A percentile compares a stretch with the other conserved stretches of the same genome.
phyloP scores from a whole-genome alignment of 768 basidiomycete species.

The Trametes meyenii region DNA sequence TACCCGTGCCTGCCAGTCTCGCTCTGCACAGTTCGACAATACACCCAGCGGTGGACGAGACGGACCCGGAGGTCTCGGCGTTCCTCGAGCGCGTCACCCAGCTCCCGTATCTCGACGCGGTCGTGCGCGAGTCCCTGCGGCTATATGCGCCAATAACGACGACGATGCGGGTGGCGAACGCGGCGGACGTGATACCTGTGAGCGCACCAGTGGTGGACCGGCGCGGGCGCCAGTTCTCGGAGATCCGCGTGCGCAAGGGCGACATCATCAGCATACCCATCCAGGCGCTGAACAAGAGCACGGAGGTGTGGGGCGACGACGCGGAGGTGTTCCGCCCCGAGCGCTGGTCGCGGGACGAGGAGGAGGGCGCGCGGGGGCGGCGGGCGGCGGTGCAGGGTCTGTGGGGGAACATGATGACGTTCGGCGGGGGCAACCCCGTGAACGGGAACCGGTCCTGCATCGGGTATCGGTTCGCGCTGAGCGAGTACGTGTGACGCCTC shows the following conservation, averaged over 20 bases:
- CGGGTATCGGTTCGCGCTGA: conserved; percentile 61
- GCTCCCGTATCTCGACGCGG: conserved; percentile 61
- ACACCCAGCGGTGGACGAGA: not conserved
- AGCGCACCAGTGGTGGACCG: conserved; percentile 34
- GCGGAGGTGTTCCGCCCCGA: conserved; percentile 60
- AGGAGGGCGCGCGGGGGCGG: conserved; percentile 42
- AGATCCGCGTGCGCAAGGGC: conserved; percentile 38
- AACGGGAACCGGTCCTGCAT: conserved; percentile 62
- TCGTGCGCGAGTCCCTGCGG: conserved; percentile 60
- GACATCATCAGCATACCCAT: conserved; percentile 65
- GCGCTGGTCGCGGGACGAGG: conserved; percentile 19
- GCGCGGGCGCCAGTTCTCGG: conserved; percentile 19
- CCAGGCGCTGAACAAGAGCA: conserved; percentile 58
- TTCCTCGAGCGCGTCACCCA: conserved; percentile 26
- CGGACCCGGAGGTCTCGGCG: not conserved
- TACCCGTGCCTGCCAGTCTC: conserved; percentile 18
- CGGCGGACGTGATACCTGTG: conserved; percentile 57
- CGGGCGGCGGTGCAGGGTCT: conserved; percentile 50
- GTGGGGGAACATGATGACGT: conserved; percentile 56
- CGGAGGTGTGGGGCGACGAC: conserved; percentile 65
- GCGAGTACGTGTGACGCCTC: conserved; percentile 50
- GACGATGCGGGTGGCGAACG: conserved; percentile 55
- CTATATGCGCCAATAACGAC: conserved; percentile 59
- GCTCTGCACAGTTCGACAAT: not conserved
- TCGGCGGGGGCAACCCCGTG: conserved; percentile 53